Evolutionary conservation across 192 early-diverging fungal species (phyloP).

Genomic region (Rhizoclosmatium sp.): DNA sequence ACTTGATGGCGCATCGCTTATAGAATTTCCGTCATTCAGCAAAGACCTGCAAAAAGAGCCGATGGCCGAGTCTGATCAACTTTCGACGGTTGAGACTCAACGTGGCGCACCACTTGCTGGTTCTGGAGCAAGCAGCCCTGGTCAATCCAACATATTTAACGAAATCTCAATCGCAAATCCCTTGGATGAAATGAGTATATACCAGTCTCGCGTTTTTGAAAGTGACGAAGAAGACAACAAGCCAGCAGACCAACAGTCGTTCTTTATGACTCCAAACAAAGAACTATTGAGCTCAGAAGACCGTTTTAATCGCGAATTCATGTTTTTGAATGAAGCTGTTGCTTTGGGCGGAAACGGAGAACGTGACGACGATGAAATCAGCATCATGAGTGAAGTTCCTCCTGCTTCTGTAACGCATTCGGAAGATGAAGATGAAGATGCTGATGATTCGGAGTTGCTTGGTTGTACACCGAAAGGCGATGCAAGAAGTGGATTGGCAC

Average conservation of each 20-base stretch:
- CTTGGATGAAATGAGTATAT: conserved; percentile 14
- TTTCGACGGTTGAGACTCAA: neutral
- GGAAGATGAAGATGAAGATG: neutral
- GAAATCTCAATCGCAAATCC: conserved; percentile 4
- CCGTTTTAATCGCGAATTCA: neutral
- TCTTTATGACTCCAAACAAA: neutral
- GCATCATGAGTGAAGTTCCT: neutral
- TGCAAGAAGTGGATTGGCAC: neutral
- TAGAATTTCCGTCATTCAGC: neutral
- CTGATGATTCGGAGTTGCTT: neutral
- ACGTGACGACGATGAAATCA: neutral
- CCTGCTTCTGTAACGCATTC: neutral
- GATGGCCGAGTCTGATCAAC: neutral
- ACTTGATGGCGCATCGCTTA: neutral
- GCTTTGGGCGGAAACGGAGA: neutral
- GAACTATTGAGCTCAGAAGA: neutral
- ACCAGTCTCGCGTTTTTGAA: neutral
- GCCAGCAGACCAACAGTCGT: neutral
- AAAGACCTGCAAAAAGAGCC: neutral
- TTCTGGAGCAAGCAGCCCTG: too few relatives aligned
- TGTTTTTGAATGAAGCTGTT: neutral
- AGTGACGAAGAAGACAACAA: neutral
- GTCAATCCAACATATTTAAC: neutral
- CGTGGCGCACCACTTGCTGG: too few relatives aligned
- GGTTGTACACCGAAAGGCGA: neutral